Conservation (phyloP, 2,329 filamentous ascomycete species). For the Ophiostoma triangulosporum region DNA sequence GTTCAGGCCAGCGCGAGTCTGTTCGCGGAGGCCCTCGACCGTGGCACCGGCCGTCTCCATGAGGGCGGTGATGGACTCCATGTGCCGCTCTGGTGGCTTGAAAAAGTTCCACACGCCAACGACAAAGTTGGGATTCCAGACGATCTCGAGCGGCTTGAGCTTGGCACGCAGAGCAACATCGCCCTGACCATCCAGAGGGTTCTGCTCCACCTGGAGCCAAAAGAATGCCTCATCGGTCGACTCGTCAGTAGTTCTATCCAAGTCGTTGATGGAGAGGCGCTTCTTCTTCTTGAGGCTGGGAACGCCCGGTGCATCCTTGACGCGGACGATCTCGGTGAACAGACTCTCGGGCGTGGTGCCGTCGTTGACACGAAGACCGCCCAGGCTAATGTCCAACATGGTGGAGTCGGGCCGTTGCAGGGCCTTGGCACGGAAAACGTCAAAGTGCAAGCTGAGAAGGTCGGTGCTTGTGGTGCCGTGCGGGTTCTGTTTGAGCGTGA, state of each 20-base stretch:
- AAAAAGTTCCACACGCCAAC: constrained; percentile 91
- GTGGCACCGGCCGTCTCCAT: constrained; percentile 94
- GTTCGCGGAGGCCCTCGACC: constrained; percentile 85
- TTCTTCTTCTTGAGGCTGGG: constrained; percentile 25
- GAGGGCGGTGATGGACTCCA: constrained; percentile 93
- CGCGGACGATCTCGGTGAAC: constrained; percentile 87
- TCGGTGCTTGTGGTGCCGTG: constrained; percentile 59
- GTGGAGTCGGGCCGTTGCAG: constrained; percentile 84
- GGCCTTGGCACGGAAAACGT: constrained; percentile 83
- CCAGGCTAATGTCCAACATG: constrained; percentile 76
- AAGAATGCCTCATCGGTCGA: constrained; percentile 65
- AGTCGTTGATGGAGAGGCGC: constrained; percentile 38
- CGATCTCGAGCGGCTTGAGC: constrained; percentile 87
- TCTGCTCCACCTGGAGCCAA: constrained; percentile 82
- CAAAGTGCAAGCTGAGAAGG: constrained; percentile 83
- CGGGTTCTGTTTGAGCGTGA: constrained; percentile 78
- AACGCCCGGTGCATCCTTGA: constrained; percentile 64
- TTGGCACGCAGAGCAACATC: constrained; percentile 85
- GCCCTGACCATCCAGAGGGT: constrained; percentile 82
- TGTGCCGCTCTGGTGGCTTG: constrained; percentile 86
- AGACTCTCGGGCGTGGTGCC: constrained; percentile 84
- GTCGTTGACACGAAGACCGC: constrained; percentile 87
- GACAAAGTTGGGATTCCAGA: constrained; percentile 92
- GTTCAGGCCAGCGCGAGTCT: constrained; percentile 88
- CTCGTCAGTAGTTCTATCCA: constrained; percentile 28